Percentiles rank a stretch among this genome's conserved stretches.
phyloP scores from a whole-genome alignment of 345 rosid species.

The Boechera retrofracta region DNA sequence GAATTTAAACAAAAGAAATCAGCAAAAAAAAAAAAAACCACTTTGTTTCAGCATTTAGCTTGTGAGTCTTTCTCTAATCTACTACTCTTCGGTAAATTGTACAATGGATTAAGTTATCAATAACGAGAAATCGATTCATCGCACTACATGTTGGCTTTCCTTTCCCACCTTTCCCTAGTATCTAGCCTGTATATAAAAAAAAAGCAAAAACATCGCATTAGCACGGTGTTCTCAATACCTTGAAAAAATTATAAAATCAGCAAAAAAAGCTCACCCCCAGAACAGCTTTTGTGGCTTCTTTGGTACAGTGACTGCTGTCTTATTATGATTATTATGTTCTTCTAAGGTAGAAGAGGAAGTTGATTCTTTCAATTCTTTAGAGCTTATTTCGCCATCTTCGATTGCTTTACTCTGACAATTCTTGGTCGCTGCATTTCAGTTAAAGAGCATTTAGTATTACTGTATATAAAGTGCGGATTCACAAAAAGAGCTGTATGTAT shows the following conservation, averaged over 20 bases:
- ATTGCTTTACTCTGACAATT: slow-evolving; percentile 10
- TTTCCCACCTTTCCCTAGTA: slow-evolving; percentile 78
- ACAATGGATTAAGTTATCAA: slow-evolving; percentile 24
- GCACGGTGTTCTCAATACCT: not conserved
- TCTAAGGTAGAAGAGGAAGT: slow-evolving; percentile 21
- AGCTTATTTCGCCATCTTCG: slow-evolving; percentile 21
- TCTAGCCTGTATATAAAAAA: slow-evolving; percentile 57
- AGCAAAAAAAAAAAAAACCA: not conserved
- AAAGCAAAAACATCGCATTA: slow-evolving; percentile 18
- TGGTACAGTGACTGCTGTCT: slow-evolving; percentile 33
- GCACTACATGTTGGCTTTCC: slow-evolving; percentile 69
- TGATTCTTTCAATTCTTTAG: slow-evolving; percentile 9
- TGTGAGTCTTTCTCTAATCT: slow-evolving; percentile 30
- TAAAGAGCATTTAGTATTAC: not conserved
- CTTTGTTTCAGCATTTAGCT: slow-evolving; percentile 25
- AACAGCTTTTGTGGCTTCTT: slow-evolving; percentile 61
- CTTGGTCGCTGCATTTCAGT: slow-evolving; percentile 34
- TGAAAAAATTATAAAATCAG: not conserved
- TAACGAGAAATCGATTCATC: slow-evolving; percentile 29
- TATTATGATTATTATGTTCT: slow-evolving; percentile 11
- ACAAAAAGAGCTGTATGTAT: not conserved
- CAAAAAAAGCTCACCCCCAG: slow-evolving; percentile 63
- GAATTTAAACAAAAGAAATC: slow-evolving; percentile 17
- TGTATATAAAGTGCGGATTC: not conserved
- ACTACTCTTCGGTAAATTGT: slow-evolving; percentile 31